phyloP scores from a whole-genome alignment of 257 asterid genomes.

The Nicotiana tabacum region DNA sequence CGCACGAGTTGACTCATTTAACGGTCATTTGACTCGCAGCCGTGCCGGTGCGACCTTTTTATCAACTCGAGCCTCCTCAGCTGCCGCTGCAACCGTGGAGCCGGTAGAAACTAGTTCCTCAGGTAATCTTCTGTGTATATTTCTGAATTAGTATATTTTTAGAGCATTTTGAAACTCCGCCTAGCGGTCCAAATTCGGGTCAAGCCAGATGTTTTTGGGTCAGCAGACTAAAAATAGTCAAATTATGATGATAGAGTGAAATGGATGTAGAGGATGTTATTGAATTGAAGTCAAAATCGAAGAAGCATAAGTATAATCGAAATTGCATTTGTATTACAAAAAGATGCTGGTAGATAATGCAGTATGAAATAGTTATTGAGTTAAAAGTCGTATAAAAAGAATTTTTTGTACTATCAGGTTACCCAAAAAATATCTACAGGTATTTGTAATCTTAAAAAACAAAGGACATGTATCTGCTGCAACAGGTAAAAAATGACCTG shows the following conservation, averaged over 20 bases:
- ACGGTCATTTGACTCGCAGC: slow-evolving; percentile 3
- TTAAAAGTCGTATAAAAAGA: no score
- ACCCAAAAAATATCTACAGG: no score
- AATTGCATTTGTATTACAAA: neutral
- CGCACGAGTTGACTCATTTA: slow-evolving; percentile 12
- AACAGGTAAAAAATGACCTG: no score
- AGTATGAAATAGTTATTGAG: neutral
- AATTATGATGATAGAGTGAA: no score
- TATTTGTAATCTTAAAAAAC: no score
- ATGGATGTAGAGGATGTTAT: no score
- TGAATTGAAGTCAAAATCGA: neutral
- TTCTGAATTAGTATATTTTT: neutral
- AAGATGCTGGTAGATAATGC: neutral
- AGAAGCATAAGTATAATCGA: neutral
- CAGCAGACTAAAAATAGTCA: no score
- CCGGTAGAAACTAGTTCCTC: slow-evolving; percentile 23
- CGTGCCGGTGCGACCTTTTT: neutral
- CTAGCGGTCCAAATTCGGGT: no score
- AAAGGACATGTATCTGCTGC: no score
- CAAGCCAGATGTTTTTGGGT: no score
- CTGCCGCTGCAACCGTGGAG: slow-evolving; percentile 13
- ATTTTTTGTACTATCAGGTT: no score
- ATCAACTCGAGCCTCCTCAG: slow-evolving; percentile 6
- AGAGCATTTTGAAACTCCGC: neutral
- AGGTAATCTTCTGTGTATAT: slow-evolving; percentile 8